Evolutionary conservation across 2,329 filamentous ascomycete genomes (phyloP).

Genomic region (Knufia petricola): DNA sequence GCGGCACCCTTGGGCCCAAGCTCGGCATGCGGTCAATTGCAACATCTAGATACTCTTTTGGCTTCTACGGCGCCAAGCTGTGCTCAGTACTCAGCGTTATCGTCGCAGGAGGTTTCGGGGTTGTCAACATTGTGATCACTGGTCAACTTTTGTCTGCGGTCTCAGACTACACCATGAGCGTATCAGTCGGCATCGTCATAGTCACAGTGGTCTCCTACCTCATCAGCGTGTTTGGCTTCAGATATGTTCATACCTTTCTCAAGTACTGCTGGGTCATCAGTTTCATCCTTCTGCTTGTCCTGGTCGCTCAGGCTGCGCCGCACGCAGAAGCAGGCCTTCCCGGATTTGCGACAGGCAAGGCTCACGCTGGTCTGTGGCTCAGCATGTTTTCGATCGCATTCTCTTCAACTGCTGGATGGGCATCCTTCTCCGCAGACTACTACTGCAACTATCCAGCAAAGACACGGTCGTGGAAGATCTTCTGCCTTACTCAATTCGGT

Average conservation of each 20-base stretch:
- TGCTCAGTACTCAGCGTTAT: slow-evolving; percentile 26
- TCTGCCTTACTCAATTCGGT: slow-evolving; percentile 16
- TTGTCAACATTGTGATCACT: slow-evolving; percentile 28
- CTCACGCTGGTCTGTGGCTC: slow-evolving; percentile 26
- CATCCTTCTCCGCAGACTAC: slow-evolving; percentile 21
- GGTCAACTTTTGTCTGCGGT: slow-evolving; percentile 29
- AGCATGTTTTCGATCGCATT: slow-evolving; percentile 21
- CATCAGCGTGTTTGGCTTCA: slow-evolving; percentile 25
- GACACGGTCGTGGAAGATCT: slow-evolving; percentile 19
- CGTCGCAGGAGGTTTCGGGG: slow-evolving; percentile 25
- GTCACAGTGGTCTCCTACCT: slow-evolving; percentile 25
- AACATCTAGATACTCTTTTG: slow-evolving; percentile 25
- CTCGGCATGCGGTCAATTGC: slow-evolving; percentile 28
- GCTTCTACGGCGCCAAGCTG: slow-evolving; percentile 27
- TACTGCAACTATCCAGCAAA: slow-evolving; percentile 22
- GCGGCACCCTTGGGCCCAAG: slow-evolving; percentile 35
- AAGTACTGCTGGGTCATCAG: slow-evolving; percentile 26
- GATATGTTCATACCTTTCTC: slow-evolving; percentile 25
- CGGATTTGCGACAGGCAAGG: slow-evolving; percentile 25
- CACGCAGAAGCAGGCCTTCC: slow-evolving; percentile 34
- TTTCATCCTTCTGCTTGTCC: slow-evolving; percentile 33
- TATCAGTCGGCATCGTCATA: slow-evolving; percentile 27
- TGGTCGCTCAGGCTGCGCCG: slow-evolving; percentile 38
- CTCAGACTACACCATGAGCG: slow-evolving; percentile 26
- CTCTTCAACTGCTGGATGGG: slow-evolving; percentile 21